Evolutionary conservation across 2,329 filamentous ascomycete genomes (phyloP).

Genomic region (Chaetomiaceae sp.): DNA sequence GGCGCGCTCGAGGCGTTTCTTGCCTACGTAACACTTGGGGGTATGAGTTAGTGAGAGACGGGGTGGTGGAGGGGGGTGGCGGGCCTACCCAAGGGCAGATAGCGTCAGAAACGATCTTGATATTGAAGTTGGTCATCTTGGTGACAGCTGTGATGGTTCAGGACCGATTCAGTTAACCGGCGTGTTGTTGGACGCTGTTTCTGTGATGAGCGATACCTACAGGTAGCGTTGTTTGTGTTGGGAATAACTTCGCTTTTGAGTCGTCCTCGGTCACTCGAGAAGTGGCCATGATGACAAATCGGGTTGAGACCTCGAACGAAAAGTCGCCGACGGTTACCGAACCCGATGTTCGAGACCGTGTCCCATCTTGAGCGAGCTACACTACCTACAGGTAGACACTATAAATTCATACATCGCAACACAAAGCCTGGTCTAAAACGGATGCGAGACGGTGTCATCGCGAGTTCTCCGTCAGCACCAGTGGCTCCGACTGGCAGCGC

Average conservation of each 20-base stretch:
- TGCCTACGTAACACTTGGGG: constrained; percentile 69
- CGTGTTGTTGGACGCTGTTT: not conserved
- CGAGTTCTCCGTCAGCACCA: too few species aligned
- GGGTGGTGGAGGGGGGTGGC: not conserved
- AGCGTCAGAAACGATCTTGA: constrained; percentile 76
- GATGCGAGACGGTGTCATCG: too few species aligned
- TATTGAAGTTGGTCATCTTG: constrained; percentile 68
- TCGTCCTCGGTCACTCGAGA: not conserved
- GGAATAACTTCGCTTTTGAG: not conserved
- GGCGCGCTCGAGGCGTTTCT: constrained; percentile 67
- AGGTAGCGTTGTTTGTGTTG: too few species aligned
- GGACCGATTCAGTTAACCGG: not conserved
- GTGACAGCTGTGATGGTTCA: not conserved
- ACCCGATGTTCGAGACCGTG: not conserved
- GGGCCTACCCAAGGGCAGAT: constrained; percentile 61
- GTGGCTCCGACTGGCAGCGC: too few species aligned
- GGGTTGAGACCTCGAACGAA: not conserved
- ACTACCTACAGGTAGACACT: too few species aligned
- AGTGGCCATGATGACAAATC: constrained; percentile 9
- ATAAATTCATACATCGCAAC: too few species aligned
- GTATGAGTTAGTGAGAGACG: not conserved
- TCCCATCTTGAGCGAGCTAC: not conserved
- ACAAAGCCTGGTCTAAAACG: too few species aligned
- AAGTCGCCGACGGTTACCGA: not conserved
- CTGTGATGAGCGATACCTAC: too few species aligned